These are phyloP conservation scores for Leccinum boreale DNA, from an alignment of 768 basidiomycete species.

Conservation along the genomic window DNA sequence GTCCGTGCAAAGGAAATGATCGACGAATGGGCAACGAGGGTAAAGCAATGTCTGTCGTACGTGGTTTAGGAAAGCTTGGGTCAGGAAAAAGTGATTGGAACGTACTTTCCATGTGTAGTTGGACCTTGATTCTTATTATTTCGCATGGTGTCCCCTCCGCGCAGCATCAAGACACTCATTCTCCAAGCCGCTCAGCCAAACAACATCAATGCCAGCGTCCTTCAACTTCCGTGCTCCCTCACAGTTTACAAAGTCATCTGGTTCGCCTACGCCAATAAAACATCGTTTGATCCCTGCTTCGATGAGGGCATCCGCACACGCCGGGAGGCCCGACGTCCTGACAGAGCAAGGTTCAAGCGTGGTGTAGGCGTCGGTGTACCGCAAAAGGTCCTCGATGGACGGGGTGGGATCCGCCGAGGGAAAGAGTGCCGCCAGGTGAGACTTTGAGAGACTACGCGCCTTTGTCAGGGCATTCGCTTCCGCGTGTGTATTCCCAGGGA, in stretches of 20 bases:
- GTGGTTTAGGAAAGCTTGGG: not conserved
- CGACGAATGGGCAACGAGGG: slow-evolving; percentile 17
- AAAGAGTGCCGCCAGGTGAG: slow-evolving; percentile 45
- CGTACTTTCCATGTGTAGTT: slow-evolving; percentile 2
- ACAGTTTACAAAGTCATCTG: slow-evolving; percentile 91
- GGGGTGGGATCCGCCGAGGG: slow-evolving; percentile 32
- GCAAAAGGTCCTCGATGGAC: slow-evolving; percentile 44
- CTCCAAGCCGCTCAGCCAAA: slow-evolving; percentile 75
- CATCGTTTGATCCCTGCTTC: slow-evolving; percentile 68
- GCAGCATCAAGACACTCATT: slow-evolving; percentile 80
- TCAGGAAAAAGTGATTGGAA: not conserved
- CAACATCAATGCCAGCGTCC: slow-evolving; percentile 68
- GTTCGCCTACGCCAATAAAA: slow-evolving; percentile 87
- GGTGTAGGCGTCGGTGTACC: slow-evolving; percentile 77
- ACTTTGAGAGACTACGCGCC: slow-evolving; percentile 42
- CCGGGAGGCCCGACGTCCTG: slow-evolving; percentile 79
- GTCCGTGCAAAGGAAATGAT: slow-evolving; percentile 17
- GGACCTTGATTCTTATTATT: not conserved
- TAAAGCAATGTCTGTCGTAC: slow-evolving; percentile 11
- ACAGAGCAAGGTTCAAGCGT: slow-evolving; percentile 96
- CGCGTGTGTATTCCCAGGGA: slow-evolving; percentile 93
- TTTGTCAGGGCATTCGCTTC: slow-evolving; percentile 92
- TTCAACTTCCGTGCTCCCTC: slow-evolving; percentile 76
- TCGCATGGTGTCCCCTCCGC: slow-evolving; percentile 47
- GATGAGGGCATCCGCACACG: slow-evolving; percentile 85